phyloP scores from a whole-genome alignment of 352 stramenopile genomes.

The Pythium myriotylum region DNA sequence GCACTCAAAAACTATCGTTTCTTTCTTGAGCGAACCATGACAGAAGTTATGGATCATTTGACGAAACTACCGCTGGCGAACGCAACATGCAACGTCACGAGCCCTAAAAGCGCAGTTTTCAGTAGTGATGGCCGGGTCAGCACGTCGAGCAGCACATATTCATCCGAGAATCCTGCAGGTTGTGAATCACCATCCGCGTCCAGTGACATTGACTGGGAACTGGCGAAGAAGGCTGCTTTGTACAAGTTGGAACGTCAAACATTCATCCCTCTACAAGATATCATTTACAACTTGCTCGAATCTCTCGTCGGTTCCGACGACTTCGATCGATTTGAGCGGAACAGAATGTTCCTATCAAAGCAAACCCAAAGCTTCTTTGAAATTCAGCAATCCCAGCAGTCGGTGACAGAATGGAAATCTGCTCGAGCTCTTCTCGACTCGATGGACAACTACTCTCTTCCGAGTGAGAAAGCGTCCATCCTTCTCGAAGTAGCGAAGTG shows the following conservation, averaged over 20 bases:
- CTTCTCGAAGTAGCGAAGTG: constrained; percentile 69
- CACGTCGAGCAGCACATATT: background rate
- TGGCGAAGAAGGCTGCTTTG: constrained; percentile 47
- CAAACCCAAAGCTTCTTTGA: constrained; percentile 65
- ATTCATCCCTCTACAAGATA: constrained; percentile 69
- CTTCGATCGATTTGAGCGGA: constrained; percentile 55
- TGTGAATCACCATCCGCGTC: constrained; percentile 11
- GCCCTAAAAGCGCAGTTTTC: constrained; percentile 9
- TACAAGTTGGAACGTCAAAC: constrained; percentile 68
- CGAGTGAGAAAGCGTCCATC: constrained; percentile 64
- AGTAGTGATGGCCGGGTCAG: background rate
- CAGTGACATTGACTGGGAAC: constrained; percentile 44
- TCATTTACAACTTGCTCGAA: constrained; percentile 67
- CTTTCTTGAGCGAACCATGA: constrained; percentile 67
- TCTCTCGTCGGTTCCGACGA: constrained; percentile 36
- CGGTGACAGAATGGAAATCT: constrained; percentile 56
- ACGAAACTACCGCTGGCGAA: constrained; percentile 15
- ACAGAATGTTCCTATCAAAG: constrained; percentile 42
- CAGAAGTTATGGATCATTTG: constrained; percentile 53
- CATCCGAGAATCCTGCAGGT: background rate
- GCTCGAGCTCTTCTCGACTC: constrained; percentile 51
- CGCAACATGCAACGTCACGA: constrained; percentile 26
- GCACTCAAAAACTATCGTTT: constrained; percentile 77
- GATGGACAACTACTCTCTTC: constrained; percentile 77
- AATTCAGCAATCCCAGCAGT: constrained; percentile 53